These are phyloP conservation scores for Kuraishia ogatae DNA, from an alignment of 805 yeast species.

Conservation along the genomic window DNA sequence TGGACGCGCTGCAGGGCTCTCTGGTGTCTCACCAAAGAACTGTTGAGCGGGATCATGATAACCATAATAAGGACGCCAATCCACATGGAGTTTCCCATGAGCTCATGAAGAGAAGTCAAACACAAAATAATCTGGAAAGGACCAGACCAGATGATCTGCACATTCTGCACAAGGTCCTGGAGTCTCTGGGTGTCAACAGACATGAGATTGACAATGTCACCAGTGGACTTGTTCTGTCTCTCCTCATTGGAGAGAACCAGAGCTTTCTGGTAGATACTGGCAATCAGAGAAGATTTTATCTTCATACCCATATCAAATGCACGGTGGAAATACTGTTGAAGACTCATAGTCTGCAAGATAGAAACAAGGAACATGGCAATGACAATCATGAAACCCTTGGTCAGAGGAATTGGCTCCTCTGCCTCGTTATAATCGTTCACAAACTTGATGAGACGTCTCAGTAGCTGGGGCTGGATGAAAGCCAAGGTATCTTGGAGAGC, in stretches of 20 bases:
- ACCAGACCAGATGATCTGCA: slow-evolving; percentile 84
- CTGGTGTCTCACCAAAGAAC: slow-evolving; percentile 56
- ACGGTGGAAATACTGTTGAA: slow-evolving; percentile 74
- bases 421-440: slow-evolving; percentile 39
- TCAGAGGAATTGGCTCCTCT: slow-evolving; percentile 46
- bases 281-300: slow-evolving; percentile 59
- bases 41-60: slow-evolving; percentile 74
- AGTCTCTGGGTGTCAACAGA: slow-evolving; percentile 87
- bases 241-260: slow-evolving; percentile 65
- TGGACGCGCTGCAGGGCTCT: slow-evolving; percentile 72
- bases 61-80: slow-evolving; percentile 80
- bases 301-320: slow-evolving; percentile 73
- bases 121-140: slow-evolving; percentile 83
- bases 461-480: slow-evolving; percentile 79
- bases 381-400: slow-evolving; percentile 71
- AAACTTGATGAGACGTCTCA: slow-evolving; percentile 55
- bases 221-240: slow-evolving; percentile 65
- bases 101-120: slow-evolving; percentile 57
- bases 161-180: slow-evolving; percentile 72
- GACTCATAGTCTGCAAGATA: slow-evolving; percentile 64
- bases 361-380: slow-evolving; percentile 68
- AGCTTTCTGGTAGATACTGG: slow-evolving; percentile 62
- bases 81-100: slow-evolving; percentile 92
- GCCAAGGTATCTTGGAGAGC: slow-evolving; percentile 69
- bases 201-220: slow-evolving; percentile 92